Percentiles rank a stretch among this genome's conserved stretches.
These are phyloP conservation scores for Suillus subaureus DNA, from an alignment of 768 basidiomycete species.

Conservation along the genomic window DNA sequence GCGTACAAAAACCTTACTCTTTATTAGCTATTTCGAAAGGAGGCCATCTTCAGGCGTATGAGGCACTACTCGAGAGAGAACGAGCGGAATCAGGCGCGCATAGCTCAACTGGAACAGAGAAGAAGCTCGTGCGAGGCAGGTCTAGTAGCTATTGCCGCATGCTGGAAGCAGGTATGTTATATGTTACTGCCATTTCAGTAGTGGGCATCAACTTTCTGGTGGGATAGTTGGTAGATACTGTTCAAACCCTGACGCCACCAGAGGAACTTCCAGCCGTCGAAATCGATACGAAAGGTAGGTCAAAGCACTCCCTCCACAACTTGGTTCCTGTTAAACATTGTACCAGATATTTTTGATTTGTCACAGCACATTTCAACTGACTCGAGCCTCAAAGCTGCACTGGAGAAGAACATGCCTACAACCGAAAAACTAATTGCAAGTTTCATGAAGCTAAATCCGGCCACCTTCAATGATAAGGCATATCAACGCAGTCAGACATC, in stretches of 20 bases:
- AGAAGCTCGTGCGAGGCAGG: slow-evolving; percentile 71
- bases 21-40: slow-evolving; percentile 77
- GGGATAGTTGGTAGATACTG: slow-evolving; percentile 65
- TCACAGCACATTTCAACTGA: slow-evolving; percentile 35
- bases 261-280: slow-evolving; percentile 49
- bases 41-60: slow-evolving; percentile 85
- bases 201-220: slow-evolving; percentile 8
- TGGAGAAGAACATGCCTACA: slow-evolving; percentile 57
- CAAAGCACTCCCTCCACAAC: neutral
- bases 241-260: slow-evolving; percentile 57
- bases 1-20: slow-evolving; percentile 12
- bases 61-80: slow-evolving; percentile 78
- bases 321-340: slow-evolving; percentile 1
- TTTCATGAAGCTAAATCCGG: slow-evolving; percentile 45
- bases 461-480: slow-evolving; percentile 39
- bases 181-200: slow-evolving; percentile 9
- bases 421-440: slow-evolving; percentile 62
- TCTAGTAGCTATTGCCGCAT: slow-evolving; percentile 72
- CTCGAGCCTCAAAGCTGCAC: slow-evolving; percentile 38
- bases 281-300: slow-evolving; percentile 45
- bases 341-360: slow-evolving; percentile 33
- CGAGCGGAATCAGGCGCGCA: slow-evolving; percentile 60
- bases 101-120: slow-evolving; percentile 65
- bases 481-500: slow-evolving; percentile 52
- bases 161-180: slow-evolving; percentile 73